phyloP scores from a whole-genome alignment of 768 basidiomycete species.

The Phylloporus rhodoxanthus region DNA sequence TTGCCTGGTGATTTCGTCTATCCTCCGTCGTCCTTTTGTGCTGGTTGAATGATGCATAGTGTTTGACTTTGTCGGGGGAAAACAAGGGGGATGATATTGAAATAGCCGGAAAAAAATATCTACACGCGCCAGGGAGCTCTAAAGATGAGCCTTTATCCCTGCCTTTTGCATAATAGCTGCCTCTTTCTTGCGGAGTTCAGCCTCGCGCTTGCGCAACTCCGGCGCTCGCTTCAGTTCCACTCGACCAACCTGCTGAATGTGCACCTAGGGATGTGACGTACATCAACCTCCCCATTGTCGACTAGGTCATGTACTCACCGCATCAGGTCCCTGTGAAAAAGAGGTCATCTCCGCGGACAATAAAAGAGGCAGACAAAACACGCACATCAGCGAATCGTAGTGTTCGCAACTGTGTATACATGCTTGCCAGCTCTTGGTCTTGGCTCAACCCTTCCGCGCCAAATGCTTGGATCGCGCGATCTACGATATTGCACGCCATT shows the following conservation, averaged over 20 bases:
- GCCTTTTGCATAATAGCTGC: conserved; percentile 52
- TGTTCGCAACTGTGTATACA: conserved; percentile 79
- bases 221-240: conserved; percentile 78
- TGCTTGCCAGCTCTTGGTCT: conserved; percentile 74
- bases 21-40: too few species aligned
- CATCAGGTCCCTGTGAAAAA: conserved; percentile 63
- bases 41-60: too few species aligned
- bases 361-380: conserved; percentile 8
- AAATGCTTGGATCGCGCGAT: conserved; percentile 92
- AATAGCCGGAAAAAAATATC: too few species aligned
- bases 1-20: too few species aligned
- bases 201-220: conserved; percentile 47
- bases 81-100: too few species aligned
- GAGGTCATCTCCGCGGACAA: conserved; percentile 3
- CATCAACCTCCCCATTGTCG: neutral
- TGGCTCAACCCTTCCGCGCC: conserved; percentile 96
- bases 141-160: conserved; percentile 56
- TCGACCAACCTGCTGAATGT: conserved; percentile 93
- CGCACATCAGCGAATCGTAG: conserved; percentile 82
- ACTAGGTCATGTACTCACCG: conserved; percentile 38
- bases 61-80: too few species aligned
- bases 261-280: conserved; percentile 50
- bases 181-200: conserved; percentile 57
- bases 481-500: conserved; percentile 84
- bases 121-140: neutral